Conservation (phyloP, 2,329 filamentous ascomycete genomes). For the Trichoderma afroharzianum region DNA sequence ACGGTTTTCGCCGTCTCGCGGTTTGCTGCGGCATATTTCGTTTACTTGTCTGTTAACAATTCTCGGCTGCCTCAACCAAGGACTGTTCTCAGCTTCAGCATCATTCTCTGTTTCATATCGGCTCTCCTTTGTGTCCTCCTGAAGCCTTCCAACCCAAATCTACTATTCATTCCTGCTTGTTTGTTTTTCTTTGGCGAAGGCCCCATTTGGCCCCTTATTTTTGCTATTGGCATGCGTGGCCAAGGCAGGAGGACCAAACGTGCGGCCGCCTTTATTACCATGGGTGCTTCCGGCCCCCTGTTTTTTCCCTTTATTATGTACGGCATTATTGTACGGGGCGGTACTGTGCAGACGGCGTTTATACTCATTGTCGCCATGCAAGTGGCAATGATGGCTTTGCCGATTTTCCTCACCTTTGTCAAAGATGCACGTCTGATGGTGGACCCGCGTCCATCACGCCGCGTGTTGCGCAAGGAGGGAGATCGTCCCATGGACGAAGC, state of each 20-base stretch:
- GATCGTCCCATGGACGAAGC: conserved; percentile 16
- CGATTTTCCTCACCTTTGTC: conserved; percentile 46
- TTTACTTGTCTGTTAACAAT: conserved; percentile 51
- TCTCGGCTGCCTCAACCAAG: conserved; percentile 59
- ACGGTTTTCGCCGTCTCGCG: conserved; percentile 70
- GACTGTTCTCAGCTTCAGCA: conserved; percentile 64
- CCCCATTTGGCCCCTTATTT: conserved; percentile 78
- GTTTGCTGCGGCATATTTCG: conserved; percentile 63
- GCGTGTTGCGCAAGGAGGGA: conserved; percentile 22
- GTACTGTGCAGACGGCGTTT: conserved; percentile 61
- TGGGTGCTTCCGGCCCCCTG: conserved; percentile 68
- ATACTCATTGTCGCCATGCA: conserved; percentile 57
- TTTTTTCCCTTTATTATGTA: conserved; percentile 73
- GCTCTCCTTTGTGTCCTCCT: conserved; percentile 47
- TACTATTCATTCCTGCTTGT: conserved; percentile 58
- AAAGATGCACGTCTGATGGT: conserved; percentile 46
- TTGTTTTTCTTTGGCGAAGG: conserved; percentile 78
- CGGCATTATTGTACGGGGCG: conserved; percentile 57
- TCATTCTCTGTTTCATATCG: conserved; percentile 57
- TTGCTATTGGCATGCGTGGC: conserved; percentile 73
- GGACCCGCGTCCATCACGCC: conserved; percentile 29
- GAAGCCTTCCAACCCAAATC: conserved; percentile 42
- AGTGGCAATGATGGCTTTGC: conserved; percentile 44
- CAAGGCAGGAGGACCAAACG: conserved; percentile 78
- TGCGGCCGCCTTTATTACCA: conserved; percentile 73